Evolutionary conservation across 257 asterid species (phyloP), one percentile per base, ranked within the genome.

Genomic region (Verbena officinalis): DNA sequence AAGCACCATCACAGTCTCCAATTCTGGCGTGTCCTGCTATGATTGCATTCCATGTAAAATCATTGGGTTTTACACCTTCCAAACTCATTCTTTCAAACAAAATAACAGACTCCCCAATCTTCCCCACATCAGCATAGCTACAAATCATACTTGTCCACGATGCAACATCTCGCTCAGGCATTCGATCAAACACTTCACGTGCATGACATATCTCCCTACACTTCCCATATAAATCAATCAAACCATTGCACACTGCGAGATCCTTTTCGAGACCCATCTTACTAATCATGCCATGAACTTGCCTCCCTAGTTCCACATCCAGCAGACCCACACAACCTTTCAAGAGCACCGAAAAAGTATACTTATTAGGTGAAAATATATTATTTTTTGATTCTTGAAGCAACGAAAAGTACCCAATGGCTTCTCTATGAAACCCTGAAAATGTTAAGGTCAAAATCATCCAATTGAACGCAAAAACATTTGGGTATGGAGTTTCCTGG

Each of bases 111-210:
- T 83, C 79, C 7, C 75, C 78, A 19, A 77, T 62, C 63, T 54
- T 59, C n/a, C 90, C 86, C 24, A 17, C n/a, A 68, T 67, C 74
- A 10, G 78, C 72, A 62, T 79, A 83, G 49, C 86, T 72, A 64
- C 80, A 79, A 49, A 87, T 83, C 85, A 87, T 64, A 0, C 81
- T 69, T 0, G 93, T 87, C 90, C 90, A 82, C 3, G 93, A 68
- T 4, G 79, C 85, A 60, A 85, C 80, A 73, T 87, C 96, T 79
- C 85, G 76, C 8, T 52, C 55, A 57, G 61, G 1, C 90, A 87
- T 87, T 75, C 7, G 42, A 69, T 83, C 89, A 24, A 83, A 85
- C 83, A 83, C 63, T 9, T 55, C 40, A 14, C 80, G 70, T 13
- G 88, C 93, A 72, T 54, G 15, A 12, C 33, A 15, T 9, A 79